phyloP scores from a whole-genome alignment of 805 yeast species.

The Candida gorgasii region DNA sequence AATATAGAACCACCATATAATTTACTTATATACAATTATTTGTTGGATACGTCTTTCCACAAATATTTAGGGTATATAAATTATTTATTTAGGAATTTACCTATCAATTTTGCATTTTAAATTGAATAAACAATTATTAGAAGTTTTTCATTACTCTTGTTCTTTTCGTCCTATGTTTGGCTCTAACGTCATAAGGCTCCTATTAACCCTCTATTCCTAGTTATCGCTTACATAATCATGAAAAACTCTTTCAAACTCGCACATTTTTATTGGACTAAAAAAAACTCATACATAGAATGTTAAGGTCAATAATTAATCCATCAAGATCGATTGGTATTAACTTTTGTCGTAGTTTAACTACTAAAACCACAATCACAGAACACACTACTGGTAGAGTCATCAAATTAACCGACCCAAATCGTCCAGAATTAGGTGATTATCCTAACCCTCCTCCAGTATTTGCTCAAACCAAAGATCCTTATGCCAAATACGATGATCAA shows the following conservation, averaged over 20 bases:
- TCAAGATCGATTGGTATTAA: background rate
- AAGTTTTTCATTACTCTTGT: too few relatives aligned
- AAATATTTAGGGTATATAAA: background rate
- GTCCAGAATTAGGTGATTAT: conserved; percentile 55
- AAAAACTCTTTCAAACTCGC: conserved; percentile 8
- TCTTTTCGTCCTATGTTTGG: too few relatives aligned
- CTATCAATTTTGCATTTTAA: conserved; percentile 1
- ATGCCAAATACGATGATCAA: conserved; percentile 72
- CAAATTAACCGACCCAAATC: conserved; percentile 41
- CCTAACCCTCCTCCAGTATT: conserved; percentile 59
- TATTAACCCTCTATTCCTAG: too few relatives aligned
- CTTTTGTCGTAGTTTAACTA: conserved; percentile 28
- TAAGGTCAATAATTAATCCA: conserved; percentile 8
- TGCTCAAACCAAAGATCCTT: conserved; percentile 70
- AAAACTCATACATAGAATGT: conserved; percentile 4
- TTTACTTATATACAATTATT: background rate
- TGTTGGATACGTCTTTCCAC: too few relatives aligned
- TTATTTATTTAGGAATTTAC: conserved; percentile 1
- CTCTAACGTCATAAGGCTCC: too few relatives aligned
- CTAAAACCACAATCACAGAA: conserved; percentile 40
- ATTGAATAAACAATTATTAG: background rate
- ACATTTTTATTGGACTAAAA: conserved; percentile 12
- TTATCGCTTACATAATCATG: conserved; percentile 1
- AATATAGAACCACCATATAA: background rate
- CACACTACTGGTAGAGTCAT: conserved; percentile 40